Percentiles rank a stretch among this genome's conserved stretches.
Conservation (phyloP, 805 yeast genomes). For the Ogataea nakhonphanomensis region DNA sequence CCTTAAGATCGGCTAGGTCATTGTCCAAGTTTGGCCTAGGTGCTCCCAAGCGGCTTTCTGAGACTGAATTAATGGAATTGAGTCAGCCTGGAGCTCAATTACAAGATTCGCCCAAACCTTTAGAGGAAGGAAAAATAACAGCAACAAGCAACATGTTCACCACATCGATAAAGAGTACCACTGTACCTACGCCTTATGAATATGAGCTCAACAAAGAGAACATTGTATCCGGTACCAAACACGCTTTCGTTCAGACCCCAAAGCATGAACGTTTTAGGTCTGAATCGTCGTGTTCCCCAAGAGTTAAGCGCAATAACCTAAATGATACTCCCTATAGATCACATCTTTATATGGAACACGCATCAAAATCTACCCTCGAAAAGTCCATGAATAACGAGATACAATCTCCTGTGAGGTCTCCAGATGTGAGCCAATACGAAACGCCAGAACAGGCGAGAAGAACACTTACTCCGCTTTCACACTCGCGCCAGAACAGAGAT, state of each 20-base stretch:
- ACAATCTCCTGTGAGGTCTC: constrained; percentile 8
- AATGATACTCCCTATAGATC: constrained; percentile 12
- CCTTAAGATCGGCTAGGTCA: constrained; percentile 14
- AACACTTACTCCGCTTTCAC: constrained; percentile 23
- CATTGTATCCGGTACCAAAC: constrained; percentile 13
- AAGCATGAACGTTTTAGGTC: constrained; percentile 12
- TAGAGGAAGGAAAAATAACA: constrained; percentile 11
- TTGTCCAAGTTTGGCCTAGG: constrained; percentile 40
- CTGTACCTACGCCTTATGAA: constrained; percentile 14
- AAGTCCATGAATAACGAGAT: neutral
- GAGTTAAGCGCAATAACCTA: constrained; percentile 19
- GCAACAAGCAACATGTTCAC: constrained; percentile 21
- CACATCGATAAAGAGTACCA: constrained; percentile 16
- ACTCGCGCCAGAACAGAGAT: constrained; percentile 11
- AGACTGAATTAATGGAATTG: constrained; percentile 16
- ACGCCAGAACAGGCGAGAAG: constrained; percentile 29
- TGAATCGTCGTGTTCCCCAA: constrained; percentile 21
- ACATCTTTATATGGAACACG: constrained; percentile 13
- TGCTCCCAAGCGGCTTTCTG: constrained; percentile 48
- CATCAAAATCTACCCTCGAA: constrained; percentile 2
- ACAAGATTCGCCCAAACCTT: constrained; percentile 9
- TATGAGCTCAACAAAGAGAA: constrained; percentile 2
- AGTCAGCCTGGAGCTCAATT: constrained; percentile 1
- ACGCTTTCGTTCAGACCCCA: constrained; percentile 18
- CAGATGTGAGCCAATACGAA: constrained; percentile 10